Conservation (phyloP, 345 rosid genomes). For the Lumnitzera racemosa region DNA sequence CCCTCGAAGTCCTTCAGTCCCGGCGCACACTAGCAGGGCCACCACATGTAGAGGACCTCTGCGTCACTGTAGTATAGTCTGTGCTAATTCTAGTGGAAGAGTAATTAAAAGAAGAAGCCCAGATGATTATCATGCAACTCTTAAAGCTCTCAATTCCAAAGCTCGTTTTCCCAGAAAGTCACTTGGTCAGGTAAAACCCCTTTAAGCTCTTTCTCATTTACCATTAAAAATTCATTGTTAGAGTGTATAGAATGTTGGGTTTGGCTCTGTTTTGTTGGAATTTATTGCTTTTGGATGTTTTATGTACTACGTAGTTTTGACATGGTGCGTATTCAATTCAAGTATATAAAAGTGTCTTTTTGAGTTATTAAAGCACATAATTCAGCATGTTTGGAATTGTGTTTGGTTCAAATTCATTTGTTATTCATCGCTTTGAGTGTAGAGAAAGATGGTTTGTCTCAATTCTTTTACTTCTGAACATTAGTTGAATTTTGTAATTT, state of each 20-base stretch:
- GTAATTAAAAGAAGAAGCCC: conserved; percentile 17
- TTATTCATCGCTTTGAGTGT: no score
- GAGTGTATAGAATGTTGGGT: conserved; percentile 16
- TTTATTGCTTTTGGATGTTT: background rate
- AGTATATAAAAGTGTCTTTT: no score
- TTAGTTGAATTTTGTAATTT: no score
- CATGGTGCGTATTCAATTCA: no score
- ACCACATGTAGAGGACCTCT: no score
- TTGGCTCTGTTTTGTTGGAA: background rate
- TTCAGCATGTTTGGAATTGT: no score
- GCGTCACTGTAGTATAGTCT: no score
- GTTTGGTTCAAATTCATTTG: no score
- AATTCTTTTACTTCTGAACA: no score
- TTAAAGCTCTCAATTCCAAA: conserved; percentile 76
- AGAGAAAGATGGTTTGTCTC: no score
- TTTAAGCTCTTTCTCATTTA: background rate
- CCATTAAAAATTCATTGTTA: conserved; percentile 8
- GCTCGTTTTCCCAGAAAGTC: conserved; percentile 85
- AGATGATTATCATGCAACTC: conserved; percentile 82
- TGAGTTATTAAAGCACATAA: no score
- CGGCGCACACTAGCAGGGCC: conserved; percentile 2
- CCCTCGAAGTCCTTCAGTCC: conserved; percentile 18
- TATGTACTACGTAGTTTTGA: no score
- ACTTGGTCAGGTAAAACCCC: conserved; percentile 65
- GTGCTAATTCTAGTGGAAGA: background rate